Base-by-base conservation (phyloP, 345 rosid genomes). In the Dipteronia dyeriana region DNA sequence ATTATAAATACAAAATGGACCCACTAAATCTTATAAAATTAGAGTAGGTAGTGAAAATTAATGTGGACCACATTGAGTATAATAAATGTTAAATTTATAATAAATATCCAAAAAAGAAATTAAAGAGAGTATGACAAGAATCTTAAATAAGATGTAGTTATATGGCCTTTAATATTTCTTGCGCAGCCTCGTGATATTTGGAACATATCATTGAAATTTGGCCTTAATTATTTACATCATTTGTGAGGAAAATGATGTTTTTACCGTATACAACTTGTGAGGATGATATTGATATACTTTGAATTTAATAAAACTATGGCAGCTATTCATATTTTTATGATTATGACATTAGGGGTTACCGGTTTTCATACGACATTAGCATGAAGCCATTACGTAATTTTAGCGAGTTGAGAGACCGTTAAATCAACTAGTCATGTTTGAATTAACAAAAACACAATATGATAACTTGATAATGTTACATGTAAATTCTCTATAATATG, bases 171-270 rank as follows among this genome's bases (percentile, higher is more conserved):
- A 78, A 71, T 80, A 49, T 68, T 41, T 23, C 66, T 80, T 41
- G 79, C 43, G 63, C 0, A 59, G 47, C 59, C 80, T 73, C 85
- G 84, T 85, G 87, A 85, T 29, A 5, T 17, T 62, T 67, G 70
- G 70, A 74, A 8, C 63, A 20, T 57, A 74, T 74, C 60, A 63
- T 26, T 63, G 69, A 63, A 63, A 63, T 45, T 63, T 63, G 45
- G 45, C 16, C 68, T 43, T 38, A 45, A 62, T 63, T 29, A 59
- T 59, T 54, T 60, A 11, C 34, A 25, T 65, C 71, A 54, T 57
- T 66, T 72, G 3, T 25, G 4, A 2, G 38, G 43, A 43, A 20
- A n/a, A 31, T 11, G 38, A n/a, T 71, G 65, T 34, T 20, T 73
- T 64, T 17, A 6, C 34, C 26, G 20, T 7, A 7, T 10, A 20